Evolutionary conservation across 306 rosid genomes (phyloP), one percentile per base, ranked within the genome.

Genomic region (Cyclanthera cordifolia): DNA sequence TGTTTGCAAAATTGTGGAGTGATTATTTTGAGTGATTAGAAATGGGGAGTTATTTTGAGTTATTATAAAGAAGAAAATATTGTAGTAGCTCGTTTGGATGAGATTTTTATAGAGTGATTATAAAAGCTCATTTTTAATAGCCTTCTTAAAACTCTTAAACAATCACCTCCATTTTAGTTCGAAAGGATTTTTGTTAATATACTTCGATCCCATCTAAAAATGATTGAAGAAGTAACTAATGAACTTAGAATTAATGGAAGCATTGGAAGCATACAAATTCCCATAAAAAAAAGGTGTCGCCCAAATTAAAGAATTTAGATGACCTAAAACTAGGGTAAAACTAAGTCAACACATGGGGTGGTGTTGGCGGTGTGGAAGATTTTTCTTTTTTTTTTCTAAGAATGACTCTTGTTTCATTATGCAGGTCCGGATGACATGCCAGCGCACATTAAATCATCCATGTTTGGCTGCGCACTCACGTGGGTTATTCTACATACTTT

Each of bases 381-480:
- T n/a, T n/a, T 27, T 8, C 45, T 59, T 17, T 58, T 1, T 32
- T n/a, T 15, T 5, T 20, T 21, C 21, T 37, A 41, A 12, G 13
- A 19, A 1, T 21, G 20, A 17, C 69, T 64, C 52, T 39, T 15
- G 32, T 61, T 21, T 43, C 60, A 53, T 56, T 75, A 72, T 76
- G 66, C 84, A 93, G 98, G 98, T 70, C 85, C 89, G 3, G 98
- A 93, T 75, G 98, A 89, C 89, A 93, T 93, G 96, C 98, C 95
- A 1, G 98, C 98, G 8, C 98, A 93, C 69, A 90, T 93, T 49
- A 93, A 89, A 75, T 87, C 98, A n/a, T 93, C 98, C 0, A 87
- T 93, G 91, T 86, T 93, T 83, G 98, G 98, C 72, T 80, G 87
- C 79, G 37, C 90, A 25, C 88, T 93, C 54, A 87, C 83, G 96